A percentile compares a stretch with the other conserved stretches of the same genome.
Conservation (phyloP, 768 basidiomycete genomes). For the Boletus rex-veris region DNA sequence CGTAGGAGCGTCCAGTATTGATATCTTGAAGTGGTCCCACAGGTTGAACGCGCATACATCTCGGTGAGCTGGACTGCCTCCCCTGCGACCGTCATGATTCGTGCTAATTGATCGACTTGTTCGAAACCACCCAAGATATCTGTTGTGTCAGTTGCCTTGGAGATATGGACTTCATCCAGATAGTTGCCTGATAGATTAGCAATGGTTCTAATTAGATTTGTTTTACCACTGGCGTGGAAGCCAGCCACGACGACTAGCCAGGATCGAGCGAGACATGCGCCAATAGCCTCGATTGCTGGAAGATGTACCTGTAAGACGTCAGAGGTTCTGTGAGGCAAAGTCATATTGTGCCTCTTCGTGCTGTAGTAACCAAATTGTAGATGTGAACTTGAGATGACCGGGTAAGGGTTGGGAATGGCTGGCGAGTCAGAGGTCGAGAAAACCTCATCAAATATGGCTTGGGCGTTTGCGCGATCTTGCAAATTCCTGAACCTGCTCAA, state of each 20-base stretch:
- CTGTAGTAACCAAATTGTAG: conserved; percentile 68
- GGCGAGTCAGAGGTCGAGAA: conserved; percentile 40
- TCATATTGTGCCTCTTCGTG: conserved; percentile 30
- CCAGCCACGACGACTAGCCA: conserved; percentile 94
- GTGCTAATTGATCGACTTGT: conserved; percentile 65
- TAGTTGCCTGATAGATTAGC: conserved; percentile 67
- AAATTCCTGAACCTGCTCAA: conserved; percentile 78
- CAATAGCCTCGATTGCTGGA: conserved; percentile 68
- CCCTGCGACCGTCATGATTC: conserved; percentile 36
- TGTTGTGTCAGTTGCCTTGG: conserved; percentile 84
- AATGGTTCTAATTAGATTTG: conserved; percentile 62
- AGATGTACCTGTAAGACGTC: conserved; percentile 62
- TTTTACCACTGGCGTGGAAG: conserved; percentile 71
- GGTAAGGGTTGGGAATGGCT: conserved; percentile 36
- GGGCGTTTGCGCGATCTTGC: conserved; percentile 59
- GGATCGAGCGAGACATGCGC: conserved; percentile 64
- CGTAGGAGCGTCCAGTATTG: conserved; percentile 13
- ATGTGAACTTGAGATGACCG: conserved; percentile 38
- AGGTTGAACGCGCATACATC: conserved; percentile 34
- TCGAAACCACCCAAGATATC: conserved; percentile 97
- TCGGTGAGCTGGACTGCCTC: conserved; percentile 41
- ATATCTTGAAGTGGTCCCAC: conserved; percentile 18
- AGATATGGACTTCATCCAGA: conserved; percentile 74
- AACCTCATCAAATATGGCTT: conserved; percentile 49
- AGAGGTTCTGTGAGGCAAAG: conserved; percentile 39